Percentiles rank a stretch among this genome's conserved stretches.
Evolutionary conservation across 1,284 basidiomycete genomes (phyloP).

Genomic region (Athelia psychrophila): DNA sequence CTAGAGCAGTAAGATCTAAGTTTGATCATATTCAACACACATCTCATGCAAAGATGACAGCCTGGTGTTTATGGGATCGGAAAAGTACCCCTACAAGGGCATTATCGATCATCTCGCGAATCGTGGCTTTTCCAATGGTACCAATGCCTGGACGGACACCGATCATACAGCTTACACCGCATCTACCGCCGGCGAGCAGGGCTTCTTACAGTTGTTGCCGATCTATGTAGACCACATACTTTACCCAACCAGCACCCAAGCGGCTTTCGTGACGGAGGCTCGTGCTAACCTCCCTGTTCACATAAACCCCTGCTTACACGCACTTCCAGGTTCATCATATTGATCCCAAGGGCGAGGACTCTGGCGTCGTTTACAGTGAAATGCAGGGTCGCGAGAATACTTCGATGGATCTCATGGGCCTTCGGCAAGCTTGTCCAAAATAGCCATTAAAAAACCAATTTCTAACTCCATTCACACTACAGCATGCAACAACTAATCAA

Average conservation of each 20-base stretch:
- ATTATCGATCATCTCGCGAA: conserved; percentile 98
- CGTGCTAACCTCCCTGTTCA: conserved; percentile 10
- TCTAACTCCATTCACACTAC: conserved; percentile 8
- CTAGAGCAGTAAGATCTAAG: conserved; percentile 71
- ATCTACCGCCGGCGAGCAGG: conserved; percentile 95
- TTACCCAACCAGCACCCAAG: conserved; percentile 91
- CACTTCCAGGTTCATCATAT: conserved; percentile 81
- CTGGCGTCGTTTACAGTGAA: conserved; percentile 96
- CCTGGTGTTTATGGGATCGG: conserved; percentile 92
- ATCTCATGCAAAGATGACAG: conserved; percentile 31
- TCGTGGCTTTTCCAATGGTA: conserved; percentile 92
- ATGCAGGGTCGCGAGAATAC: conserved; percentile 99
- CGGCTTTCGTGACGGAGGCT: conserved; percentile 91
- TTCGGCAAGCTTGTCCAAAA: conserved; percentile 50
- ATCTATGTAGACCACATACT: conserved; percentile 98
- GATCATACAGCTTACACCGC: conserved; percentile 96
- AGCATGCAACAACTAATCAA: conserved; percentile 84
- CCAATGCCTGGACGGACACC: conserved; percentile 84
- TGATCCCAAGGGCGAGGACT: conserved; percentile 87
- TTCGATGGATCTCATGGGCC: conserved; percentile 85
- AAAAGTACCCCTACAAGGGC: conserved; percentile 96
- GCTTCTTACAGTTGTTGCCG: conserved; percentile 92
- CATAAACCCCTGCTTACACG: neutral
- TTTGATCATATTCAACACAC: conserved; percentile 4
- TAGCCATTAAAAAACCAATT: neutral